Conservation (phyloP, 345 rosid species). For the Salix caprea region DNA sequence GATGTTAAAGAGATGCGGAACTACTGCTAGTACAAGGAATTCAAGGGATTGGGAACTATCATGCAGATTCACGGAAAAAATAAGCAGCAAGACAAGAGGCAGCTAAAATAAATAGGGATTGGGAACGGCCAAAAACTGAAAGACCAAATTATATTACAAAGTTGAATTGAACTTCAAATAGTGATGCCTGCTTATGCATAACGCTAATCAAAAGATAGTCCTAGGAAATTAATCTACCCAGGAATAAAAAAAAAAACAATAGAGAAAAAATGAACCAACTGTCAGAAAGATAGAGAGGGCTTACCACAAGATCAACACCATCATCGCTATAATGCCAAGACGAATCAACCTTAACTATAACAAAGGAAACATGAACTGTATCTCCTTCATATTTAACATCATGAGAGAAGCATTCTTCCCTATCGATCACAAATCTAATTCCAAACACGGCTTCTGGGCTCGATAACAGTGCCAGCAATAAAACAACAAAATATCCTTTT, state of each 20-base stretch:
- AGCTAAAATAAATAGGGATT: background rate
- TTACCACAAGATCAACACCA: conserved; percentile 67
- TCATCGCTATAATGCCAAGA: conserved; percentile 53
- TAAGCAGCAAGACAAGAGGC: too few species aligned
- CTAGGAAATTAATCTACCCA: background rate
- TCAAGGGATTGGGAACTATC: too few species aligned
- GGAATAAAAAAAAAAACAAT: background rate
- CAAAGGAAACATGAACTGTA: conserved; percentile 56
- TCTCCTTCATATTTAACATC: conserved; percentile 62
- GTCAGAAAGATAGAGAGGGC: conserved; percentile 1
- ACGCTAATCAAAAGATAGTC: background rate
- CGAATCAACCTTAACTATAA: conserved; percentile 49
- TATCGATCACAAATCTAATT: conserved; percentile 55
- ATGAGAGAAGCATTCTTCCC: conserved; percentile 66
- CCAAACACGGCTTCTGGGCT: conserved; percentile 33
- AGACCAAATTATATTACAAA: too few species aligned
- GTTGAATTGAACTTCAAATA: background rate
- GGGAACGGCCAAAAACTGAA: too few species aligned
- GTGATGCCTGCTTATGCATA: background rate
- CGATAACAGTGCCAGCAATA: conserved; percentile 33
- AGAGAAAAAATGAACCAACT: background rate
- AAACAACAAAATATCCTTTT: conserved; percentile 14
- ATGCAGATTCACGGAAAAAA: too few species aligned
- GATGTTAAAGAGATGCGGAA: too few species aligned
- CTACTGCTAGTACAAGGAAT: too few species aligned